Percentiles rank a stretch among this genome's conserved stretches.
phyloP scores from a whole-genome alignment of 1,284 basidiomycete species.

The Leucoagaricus sp. region DNA sequence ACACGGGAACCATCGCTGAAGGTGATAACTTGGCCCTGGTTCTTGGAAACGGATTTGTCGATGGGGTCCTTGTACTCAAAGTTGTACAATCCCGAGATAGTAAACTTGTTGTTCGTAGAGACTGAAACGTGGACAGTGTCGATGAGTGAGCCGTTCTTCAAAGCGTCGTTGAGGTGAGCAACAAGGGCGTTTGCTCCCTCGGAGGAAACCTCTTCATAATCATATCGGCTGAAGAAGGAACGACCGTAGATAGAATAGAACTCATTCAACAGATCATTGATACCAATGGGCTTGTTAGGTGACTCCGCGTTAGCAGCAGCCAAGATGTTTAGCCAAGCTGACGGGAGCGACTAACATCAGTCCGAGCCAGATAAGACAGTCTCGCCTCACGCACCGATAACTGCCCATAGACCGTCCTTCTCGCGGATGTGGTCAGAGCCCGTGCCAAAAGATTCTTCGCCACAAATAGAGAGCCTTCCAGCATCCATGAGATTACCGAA shows the following conservation, averaged over 20 bases:
- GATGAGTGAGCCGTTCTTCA: slow-evolving; percentile 68
- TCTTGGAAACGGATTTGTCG: slow-evolving; percentile 89
- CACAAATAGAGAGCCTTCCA: slow-evolving; percentile 94
- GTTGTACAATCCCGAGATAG: slow-evolving; percentile 79
- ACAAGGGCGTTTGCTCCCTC: slow-evolving; percentile 90
- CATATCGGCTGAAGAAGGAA: slow-evolving; percentile 98
- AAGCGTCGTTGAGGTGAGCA: slow-evolving; percentile 71
- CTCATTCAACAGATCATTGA: slow-evolving; percentile 85
- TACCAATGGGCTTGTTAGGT: slow-evolving; percentile 73
- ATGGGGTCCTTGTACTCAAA: slow-evolving; percentile 99
- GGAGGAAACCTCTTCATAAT: slow-evolving; percentile 97
- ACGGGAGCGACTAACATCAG: slow-evolving; percentile 6
- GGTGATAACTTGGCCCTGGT: slow-evolving; percentile 93
- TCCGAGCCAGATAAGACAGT: slow-evolving; percentile 1
- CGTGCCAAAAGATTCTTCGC: slow-evolving; percentile 99
- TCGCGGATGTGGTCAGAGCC: slow-evolving; percentile 99
- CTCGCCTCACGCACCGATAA: slow-evolving; percentile 68
- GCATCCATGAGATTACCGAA: slow-evolving; percentile 99
- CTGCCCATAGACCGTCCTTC: slow-evolving; percentile 98
- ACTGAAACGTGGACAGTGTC: slow-evolving; percentile 68
- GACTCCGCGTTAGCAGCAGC: slow-evolving; percentile 90
- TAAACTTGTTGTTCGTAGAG: slow-evolving; percentile 74
- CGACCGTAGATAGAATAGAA: slow-evolving; percentile 96
- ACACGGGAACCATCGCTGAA: slow-evolving; percentile 93
- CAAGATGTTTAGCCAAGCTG: slow-evolving; percentile 97